phyloP scores from a whole-genome alignment of 2,329 filamentous ascomycete genomes.

The Colletotrichum cereale region DNA sequence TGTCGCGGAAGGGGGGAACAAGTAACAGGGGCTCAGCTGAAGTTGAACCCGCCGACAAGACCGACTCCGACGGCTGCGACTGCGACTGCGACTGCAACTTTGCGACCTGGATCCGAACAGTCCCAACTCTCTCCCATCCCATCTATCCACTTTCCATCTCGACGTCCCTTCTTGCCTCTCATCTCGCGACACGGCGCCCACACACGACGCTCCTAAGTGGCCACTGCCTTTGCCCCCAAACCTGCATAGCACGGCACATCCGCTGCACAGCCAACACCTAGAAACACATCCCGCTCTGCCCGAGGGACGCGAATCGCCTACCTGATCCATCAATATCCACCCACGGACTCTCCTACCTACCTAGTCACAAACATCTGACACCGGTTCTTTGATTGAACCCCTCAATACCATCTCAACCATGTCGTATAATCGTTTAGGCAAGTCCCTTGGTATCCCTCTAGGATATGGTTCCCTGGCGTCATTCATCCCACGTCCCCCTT shows the following conservation, averaged over 20 bases:
- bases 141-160: conserved; percentile 23
- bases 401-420: conserved; percentile 57
- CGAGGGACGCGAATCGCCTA: conserved; percentile 30
- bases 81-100: conserved; percentile 22
- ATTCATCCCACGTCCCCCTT: conserved; percentile 38
- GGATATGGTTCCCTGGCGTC: conserved; percentile 39
- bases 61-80: conserved; percentile 27
- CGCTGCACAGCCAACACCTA: conserved; percentile 35
- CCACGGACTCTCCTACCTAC: conserved; percentile 36
- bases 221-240: conserved; percentile 1
- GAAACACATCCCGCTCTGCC: conserved; percentile 34
- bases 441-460: conserved; percentile 54
- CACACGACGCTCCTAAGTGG: conserved; percentile 18
- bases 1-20: neutral
- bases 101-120: conserved; percentile 26
- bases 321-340: conserved; percentile 39
- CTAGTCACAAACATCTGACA: conserved; percentile 41
- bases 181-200: conserved; percentile 16
- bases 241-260: conserved; percentile 36
- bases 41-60: conserved; percentile 23
- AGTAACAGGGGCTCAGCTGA: conserved; percentile 36
- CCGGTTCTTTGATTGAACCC: conserved; percentile 34
- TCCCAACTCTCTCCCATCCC: conserved; percentile 17
- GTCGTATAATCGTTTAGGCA: conserved; percentile 82
- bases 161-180: conserved; percentile 7